Evolutionary conservation across 2,329 filamentous ascomycete genomes (phyloP).

Genomic region (Cytospora schulzeri): DNA sequence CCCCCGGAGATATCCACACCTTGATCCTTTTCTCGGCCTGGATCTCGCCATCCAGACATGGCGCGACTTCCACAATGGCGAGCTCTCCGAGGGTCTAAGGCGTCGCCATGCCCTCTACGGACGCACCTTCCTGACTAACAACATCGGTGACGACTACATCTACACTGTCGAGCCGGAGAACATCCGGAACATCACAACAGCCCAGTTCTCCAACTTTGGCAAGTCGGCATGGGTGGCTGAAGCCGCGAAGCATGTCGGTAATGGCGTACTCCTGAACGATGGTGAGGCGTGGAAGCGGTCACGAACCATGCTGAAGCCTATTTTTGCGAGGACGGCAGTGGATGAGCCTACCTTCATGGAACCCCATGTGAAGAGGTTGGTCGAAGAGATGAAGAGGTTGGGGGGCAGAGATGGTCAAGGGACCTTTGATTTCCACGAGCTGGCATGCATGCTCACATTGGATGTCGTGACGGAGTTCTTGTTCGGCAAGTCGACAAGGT

Average conservation of each 20-base stretch:
- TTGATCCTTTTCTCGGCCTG: conserved; percentile 7
- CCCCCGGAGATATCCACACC: conserved; percentile 19
- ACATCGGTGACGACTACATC: background rate
- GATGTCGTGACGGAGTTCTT: conserved; percentile 27
- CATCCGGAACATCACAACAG: conserved; percentile 15
- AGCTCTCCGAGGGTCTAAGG: conserved; percentile 18
- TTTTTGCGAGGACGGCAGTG: conserved; percentile 8
- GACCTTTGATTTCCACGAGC: conserved; percentile 19
- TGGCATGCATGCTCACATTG: conserved; percentile 21
- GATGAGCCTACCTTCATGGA: conserved; percentile 21
- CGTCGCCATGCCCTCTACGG: conserved; percentile 16
- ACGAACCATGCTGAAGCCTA: conserved; percentile 15
- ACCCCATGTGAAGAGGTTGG: conserved; percentile 20
- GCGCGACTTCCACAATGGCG: conserved; percentile 17
- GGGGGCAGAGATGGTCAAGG: background rate
- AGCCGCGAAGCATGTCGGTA: conserved; percentile 24
- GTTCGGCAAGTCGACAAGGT: conserved; percentile 22
- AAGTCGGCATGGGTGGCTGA: conserved; percentile 24
- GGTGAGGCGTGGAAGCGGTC: conserved; percentile 24
- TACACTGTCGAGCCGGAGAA: conserved; percentile 27
- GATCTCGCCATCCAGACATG: conserved; percentile 11
- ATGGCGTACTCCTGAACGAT: conserved; percentile 25
- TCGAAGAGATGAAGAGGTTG: conserved; percentile 2
- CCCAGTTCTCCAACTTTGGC: conserved; percentile 10
- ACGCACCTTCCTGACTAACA: conserved; percentile 14